Conservation (phyloP, 208 protist species). For the Angomonas desouzai region DNA sequence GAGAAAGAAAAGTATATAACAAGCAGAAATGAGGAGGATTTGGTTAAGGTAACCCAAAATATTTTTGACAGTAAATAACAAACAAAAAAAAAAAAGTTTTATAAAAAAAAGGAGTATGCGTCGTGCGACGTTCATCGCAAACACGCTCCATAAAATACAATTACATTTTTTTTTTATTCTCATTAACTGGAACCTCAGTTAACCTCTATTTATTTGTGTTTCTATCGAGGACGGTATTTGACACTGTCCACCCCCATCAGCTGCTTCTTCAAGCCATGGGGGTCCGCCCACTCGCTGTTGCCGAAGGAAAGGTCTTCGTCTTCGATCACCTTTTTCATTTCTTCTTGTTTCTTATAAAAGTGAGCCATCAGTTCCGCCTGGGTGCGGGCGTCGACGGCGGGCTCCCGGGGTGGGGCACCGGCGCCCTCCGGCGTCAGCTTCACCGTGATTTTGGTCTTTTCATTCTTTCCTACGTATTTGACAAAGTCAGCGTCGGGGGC, state of each 20-base stretch:
- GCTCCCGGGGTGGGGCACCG: conserved; percentile 77
- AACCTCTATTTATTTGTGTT: conserved; percentile 13
- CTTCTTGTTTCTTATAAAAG: conserved; percentile 91
- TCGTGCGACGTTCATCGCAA: no score
- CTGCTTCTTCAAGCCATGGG: conserved; percentile 82
- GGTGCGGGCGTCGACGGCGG: conserved; percentile 65
- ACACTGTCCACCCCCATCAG: conserved; percentile 78
- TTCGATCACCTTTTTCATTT: conserved; percentile 90
- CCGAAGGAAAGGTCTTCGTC: conserved; percentile 87
- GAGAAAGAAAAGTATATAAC: neutral
- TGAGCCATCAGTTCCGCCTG: conserved; percentile 91
- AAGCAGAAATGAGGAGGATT: conserved; percentile 4
- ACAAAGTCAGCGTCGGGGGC: conserved; percentile 59
- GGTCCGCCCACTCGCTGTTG: conserved; percentile 90
- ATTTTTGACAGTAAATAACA: neutral
- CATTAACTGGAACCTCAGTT: neutral
- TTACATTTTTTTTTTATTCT: neutral
- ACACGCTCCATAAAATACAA: no score
- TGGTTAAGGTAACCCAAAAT: no score
- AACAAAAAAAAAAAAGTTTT: conserved; percentile 6
- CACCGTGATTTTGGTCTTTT: conserved; percentile 92
- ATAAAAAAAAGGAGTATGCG: conserved; percentile 1
- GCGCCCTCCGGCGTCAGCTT: conserved; percentile 77
- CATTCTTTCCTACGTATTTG: conserved; percentile 91
- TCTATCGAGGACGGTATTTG: conserved; percentile 38